Evolutionary conservation across 495 filamentous ascomycete genomes (phyloP).

Genomic region (Beverwykella pulmonaria): DNA sequence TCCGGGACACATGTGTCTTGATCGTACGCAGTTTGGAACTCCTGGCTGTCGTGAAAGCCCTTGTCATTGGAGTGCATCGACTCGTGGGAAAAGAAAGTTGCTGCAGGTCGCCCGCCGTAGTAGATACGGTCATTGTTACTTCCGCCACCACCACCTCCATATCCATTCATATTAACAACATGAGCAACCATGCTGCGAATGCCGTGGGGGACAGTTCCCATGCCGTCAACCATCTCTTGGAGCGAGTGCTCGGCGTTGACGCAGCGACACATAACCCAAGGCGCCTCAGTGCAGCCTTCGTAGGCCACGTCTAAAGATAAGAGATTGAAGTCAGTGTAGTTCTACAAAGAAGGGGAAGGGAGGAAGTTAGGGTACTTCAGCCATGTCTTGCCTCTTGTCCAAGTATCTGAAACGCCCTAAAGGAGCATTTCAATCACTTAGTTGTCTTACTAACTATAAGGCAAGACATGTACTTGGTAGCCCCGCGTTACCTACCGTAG

Average conservation of each 20-base stretch:
- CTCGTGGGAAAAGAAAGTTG: not conserved
- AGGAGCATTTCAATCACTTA: too few species aligned
- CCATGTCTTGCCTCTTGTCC: too few species aligned
- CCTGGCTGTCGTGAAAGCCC: not conserved
- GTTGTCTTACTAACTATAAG: too few species aligned
- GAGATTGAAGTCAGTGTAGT: too few species aligned
- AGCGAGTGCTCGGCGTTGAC: not conserved
- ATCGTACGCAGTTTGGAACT: not conserved
- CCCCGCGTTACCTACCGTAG: too few species aligned
- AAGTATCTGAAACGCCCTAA: too few species aligned
- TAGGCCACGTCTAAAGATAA: too few species aligned
- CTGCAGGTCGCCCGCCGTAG: not conserved
- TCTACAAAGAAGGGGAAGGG: too few species aligned
- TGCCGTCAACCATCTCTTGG: not conserved
- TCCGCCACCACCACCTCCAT: not conserved
- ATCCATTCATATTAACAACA: not conserved
- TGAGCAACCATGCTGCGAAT: conserved; percentile 7
- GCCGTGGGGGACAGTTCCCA: not conserved
- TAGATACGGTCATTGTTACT: not conserved
- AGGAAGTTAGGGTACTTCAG: too few species aligned
- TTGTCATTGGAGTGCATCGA: conserved; percentile 4
- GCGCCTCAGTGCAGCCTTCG: not conserved
- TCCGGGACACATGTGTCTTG: conserved; percentile 9
- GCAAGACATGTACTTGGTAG: too few species aligned
- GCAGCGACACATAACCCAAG: conserved; percentile 9